Conservation (phyloP, 179 eudicot genomes). For the Silene vulgaris region DNA sequence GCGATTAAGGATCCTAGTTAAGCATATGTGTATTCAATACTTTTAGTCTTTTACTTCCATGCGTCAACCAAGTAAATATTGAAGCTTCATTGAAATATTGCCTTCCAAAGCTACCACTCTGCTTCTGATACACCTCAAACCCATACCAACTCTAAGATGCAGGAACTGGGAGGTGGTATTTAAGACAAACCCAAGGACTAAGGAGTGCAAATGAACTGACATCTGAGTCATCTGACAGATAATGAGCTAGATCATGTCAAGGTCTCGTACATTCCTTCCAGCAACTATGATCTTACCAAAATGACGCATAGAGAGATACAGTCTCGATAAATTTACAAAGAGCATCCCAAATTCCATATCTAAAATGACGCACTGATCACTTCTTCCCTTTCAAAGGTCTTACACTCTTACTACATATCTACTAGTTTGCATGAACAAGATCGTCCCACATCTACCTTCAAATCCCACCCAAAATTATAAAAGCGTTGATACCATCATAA, state of each 20-base stretch:
- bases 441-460: not conserved
- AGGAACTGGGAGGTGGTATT: not conserved
- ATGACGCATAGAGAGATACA: not conserved
- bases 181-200: not conserved
- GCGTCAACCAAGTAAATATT: not conserved
- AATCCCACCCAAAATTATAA: not conserved
- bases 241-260: too few species aligned
- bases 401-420: not conserved
- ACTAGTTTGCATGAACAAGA: not conserved
- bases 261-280: not conserved
- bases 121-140: not conserved
- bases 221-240: too few species aligned
- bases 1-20: not conserved
- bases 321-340: not conserved
- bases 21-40: not conserved
- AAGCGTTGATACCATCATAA: not conserved
- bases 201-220: too few species aligned
- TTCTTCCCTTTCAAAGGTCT: too few species aligned
- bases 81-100: not conserved
- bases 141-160: not conserved
- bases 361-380: too few species aligned
- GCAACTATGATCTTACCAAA: not conserved
- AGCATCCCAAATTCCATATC: too few species aligned
- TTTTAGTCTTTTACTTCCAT: not conserved
- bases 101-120: not conserved